Evolutionary conservation across 352 stramenopile species (phyloP).

Genomic region (Pythium aquatile): DNA sequence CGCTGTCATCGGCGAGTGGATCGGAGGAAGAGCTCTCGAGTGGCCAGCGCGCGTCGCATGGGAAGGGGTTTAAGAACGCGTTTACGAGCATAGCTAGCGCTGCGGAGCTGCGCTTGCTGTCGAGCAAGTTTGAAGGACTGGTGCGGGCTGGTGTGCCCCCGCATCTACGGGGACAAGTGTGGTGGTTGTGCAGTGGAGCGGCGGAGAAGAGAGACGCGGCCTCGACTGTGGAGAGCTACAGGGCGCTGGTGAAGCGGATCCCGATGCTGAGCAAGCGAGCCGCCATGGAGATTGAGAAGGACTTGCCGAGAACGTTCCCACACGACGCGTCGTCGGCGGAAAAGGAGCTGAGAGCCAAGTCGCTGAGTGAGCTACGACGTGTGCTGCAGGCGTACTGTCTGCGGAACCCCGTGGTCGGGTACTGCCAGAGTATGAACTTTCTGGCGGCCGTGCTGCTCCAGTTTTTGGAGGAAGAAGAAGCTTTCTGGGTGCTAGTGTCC

Average conservation of each 20-base stretch:
- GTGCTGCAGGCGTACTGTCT: conserved; percentile 85
- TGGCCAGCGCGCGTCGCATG: conserved; percentile 21
- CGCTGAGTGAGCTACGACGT: conserved; percentile 63
- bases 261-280: conserved; percentile 63
- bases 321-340: conserved; percentile 22
- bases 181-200: conserved; percentile 79
- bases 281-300: conserved; percentile 88
- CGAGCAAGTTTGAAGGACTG: conserved; percentile 65
- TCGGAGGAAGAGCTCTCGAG: not conserved
- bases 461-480: conserved; percentile 81
- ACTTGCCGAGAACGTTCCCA: conserved; percentile 82
- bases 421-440: conserved; percentile 92
- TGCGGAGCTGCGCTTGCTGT: conserved; percentile 48
- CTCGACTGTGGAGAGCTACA: conserved; percentile 42
- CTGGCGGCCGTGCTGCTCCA: conserved; percentile 75
- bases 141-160: conserved; percentile 64
- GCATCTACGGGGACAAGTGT: conserved; percentile 67
- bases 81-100: conserved; percentile 49
- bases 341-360: conserved; percentile 30
- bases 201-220: conserved; percentile 43
- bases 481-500: conserved; percentile 82
- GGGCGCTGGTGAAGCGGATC: conserved; percentile 47
- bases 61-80: conserved; percentile 45
- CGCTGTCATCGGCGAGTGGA: not conserved
- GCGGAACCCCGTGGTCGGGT: conserved; percentile 79